Evolutionary conservation across 441 rosid genomes (phyloP).

Genomic region (Corymbia citriodora): DNA sequence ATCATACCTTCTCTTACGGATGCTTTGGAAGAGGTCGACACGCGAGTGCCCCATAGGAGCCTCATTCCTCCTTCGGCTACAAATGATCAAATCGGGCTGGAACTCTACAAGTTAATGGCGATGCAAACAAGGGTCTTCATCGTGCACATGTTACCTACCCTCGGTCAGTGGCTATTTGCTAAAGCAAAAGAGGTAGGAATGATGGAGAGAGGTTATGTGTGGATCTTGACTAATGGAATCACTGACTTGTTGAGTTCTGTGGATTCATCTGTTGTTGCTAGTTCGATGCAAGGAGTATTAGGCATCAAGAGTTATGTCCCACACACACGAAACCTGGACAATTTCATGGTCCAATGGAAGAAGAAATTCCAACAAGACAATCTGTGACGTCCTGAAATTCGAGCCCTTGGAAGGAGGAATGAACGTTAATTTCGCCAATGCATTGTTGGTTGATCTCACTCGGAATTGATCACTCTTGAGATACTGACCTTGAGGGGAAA

Average conservation of each 20-base stretch:
- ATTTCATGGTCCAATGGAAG: slow-evolving; percentile 33
- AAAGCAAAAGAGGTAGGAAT: slow-evolving; percentile 47
- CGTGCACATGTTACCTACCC: slow-evolving; percentile 37
- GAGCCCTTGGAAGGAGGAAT: no score
- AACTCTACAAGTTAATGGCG: slow-evolving; percentile 43
- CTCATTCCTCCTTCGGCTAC: slow-evolving; percentile 32
- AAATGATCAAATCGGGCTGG: slow-evolving; percentile 27
- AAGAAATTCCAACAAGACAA: slow-evolving; percentile 18
- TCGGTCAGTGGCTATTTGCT: slow-evolving; percentile 19
- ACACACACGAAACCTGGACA: slow-evolving; percentile 5
- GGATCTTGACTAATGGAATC: slow-evolving; percentile 53
- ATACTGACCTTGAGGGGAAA: no score
- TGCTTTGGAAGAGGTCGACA: slow-evolving; percentile 35
- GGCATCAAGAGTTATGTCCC: slow-evolving; percentile 38
- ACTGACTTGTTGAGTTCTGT: slow-evolving; percentile 7
- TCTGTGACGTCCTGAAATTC: no score
- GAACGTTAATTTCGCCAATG: no score
- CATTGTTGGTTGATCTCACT: no score
- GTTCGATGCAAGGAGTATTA: slow-evolving; percentile 46
- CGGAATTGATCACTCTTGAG: no score
- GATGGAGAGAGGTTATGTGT: slow-evolving; percentile 45
- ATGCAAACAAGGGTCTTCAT: slow-evolving; percentile 57
- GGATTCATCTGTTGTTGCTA: background rate
- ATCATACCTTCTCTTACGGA: slow-evolving; percentile 36
- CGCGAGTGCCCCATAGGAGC: slow-evolving; percentile 31